Evolutionary conservation across 2,329 filamentous ascomycete genomes (phyloP).

Genomic region (Phaeomoniella chlamydospora): DNA sequence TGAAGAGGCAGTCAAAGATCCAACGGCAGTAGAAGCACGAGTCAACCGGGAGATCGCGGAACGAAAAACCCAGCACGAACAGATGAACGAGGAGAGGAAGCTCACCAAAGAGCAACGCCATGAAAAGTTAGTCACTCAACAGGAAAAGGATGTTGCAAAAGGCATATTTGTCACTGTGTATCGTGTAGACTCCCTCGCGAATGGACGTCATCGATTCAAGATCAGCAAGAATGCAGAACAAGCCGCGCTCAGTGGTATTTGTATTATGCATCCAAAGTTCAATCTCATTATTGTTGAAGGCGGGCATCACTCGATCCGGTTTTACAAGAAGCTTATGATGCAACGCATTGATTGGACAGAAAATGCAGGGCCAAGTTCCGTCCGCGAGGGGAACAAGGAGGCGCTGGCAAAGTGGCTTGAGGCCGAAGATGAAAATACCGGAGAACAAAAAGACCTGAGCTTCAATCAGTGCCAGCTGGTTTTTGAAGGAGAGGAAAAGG

Average conservation of each 20-base stretch:
- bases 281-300: conserved; percentile 87
- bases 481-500: conserved; percentile 82
- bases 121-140: conserved; percentile 69
- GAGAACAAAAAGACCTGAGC: conserved; percentile 66
- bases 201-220: conserved; percentile 87
- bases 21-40: conserved; percentile 86
- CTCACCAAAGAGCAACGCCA: conserved; percentile 75
- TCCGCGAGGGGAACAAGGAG: conserved; percentile 42
- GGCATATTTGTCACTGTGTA: conserved; percentile 80
- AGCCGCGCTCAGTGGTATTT: conserved; percentile 72
- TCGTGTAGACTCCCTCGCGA: conserved; percentile 76
- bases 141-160: conserved; percentile 75
- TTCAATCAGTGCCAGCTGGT: conserved; percentile 70
- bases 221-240: conserved; percentile 88
- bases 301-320: conserved; percentile 65
- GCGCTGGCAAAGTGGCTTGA: conserved; percentile 59
- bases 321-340: conserved; percentile 86
- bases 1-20: conserved; percentile 85
- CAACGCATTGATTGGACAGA: conserved; percentile 93
- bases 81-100: conserved; percentile 69
- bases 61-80: conserved; percentile 62
- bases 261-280: conserved; percentile 78
- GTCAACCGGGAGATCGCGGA: conserved; percentile 89
- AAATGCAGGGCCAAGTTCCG: conserved; percentile 54
- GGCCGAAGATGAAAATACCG: conserved; percentile 57